Conservation (phyloP, 2,329 filamentous ascomycete genomes). For the Boeremia lycopersici region DNA sequence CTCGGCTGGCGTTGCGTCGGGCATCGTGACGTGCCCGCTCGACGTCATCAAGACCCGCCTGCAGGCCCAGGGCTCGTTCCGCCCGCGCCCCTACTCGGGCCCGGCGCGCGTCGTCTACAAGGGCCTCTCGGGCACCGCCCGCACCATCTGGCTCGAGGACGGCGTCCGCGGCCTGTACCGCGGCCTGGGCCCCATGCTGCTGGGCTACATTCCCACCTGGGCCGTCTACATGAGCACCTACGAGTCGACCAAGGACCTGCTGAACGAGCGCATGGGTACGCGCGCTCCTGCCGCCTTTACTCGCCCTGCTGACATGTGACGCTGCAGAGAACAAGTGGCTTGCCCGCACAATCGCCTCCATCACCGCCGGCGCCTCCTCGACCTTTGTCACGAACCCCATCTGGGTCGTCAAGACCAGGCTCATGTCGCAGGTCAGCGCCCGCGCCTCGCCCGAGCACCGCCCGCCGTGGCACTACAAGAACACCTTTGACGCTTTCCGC, state of each 20-base stretch:
- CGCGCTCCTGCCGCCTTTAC: neutral
- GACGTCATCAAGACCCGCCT: constrained; percentile 99
- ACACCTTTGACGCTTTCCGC: constrained; percentile 85
- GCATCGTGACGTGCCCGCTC: constrained; percentile 92
- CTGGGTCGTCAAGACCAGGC: constrained; percentile 97
- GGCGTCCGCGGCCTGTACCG: constrained; percentile 90
- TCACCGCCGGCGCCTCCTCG: constrained; percentile 88
- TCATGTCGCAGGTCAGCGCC: constrained; percentile 87
- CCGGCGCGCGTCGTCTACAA: constrained; percentile 71
- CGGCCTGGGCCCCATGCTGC: constrained; percentile 88
- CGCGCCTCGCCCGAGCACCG: constrained; percentile 61
- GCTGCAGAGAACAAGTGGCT: constrained; percentile 70
- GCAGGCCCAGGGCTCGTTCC: constrained; percentile 89
- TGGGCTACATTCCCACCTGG: constrained; percentile 97
- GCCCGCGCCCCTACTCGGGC: constrained; percentile 56
- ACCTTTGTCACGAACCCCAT: constrained; percentile 96
- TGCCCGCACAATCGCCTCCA: constrained; percentile 85
- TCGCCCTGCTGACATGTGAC: constrained; percentile 18
- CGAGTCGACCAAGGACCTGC: constrained; percentile 80
- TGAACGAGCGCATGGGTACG: constrained; percentile 66
- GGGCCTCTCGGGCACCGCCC: constrained; percentile 84
- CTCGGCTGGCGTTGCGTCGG: constrained; percentile 87
- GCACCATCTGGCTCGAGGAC: constrained; percentile 84
- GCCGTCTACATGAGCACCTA: constrained; percentile 98
- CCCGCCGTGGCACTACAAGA: constrained; percentile 88